A percentile compares a stretch with the other conserved stretches of the same genome.
These are phyloP conservation scores for Lactarius pseudohatsudake DNA, from an alignment of 768 basidiomycete species.

Conservation along the genomic window DNA sequence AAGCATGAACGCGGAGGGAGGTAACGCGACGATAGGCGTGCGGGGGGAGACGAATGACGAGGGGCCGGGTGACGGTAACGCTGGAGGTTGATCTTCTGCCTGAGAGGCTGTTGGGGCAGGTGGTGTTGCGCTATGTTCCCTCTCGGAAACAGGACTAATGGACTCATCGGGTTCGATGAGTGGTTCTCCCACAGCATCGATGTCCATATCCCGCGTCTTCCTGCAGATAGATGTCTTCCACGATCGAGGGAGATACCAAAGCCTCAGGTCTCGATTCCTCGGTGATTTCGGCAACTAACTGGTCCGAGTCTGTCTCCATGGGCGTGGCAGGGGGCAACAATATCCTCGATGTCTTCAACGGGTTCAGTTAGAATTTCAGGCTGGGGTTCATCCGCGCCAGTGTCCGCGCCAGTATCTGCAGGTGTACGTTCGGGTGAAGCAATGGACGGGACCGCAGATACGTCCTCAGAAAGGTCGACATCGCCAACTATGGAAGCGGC, in stretches of 20 bases:
- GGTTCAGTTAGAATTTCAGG: conserved; percentile 8
- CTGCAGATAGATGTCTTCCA: not conserved
- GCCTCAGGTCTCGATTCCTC: conserved; percentile 10
- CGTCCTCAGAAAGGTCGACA: not conserved
- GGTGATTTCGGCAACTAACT: not conserved
- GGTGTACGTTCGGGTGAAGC: conserved; percentile 7
- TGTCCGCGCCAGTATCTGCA: conserved; percentile 3
- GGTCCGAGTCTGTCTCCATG: conserved; percentile 11
- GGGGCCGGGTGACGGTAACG: conserved; percentile 2
- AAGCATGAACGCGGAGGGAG: conserved; percentile 23
- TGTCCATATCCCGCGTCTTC: conserved; percentile 18
- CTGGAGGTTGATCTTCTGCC: not conserved
- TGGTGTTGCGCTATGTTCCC: conserved; percentile 5
- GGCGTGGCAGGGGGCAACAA: not conserved
- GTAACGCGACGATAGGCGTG: conserved; percentile 17
- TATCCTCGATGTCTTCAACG: conserved; percentile 7
- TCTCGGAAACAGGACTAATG: not conserved
- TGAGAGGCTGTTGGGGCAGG: conserved; percentile 4
- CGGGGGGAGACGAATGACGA: too few relatives aligned
- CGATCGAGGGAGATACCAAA: not conserved
- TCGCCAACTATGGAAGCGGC: not conserved
- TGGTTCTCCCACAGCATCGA: conserved; percentile 13
- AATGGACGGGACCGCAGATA: not conserved
- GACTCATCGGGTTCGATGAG: conserved; percentile 4
- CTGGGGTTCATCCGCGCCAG: not conserved